phyloP scores from a whole-genome alignment of 495 filamentous ascomycete genomes.

The Articulospora tetracladia region DNA sequence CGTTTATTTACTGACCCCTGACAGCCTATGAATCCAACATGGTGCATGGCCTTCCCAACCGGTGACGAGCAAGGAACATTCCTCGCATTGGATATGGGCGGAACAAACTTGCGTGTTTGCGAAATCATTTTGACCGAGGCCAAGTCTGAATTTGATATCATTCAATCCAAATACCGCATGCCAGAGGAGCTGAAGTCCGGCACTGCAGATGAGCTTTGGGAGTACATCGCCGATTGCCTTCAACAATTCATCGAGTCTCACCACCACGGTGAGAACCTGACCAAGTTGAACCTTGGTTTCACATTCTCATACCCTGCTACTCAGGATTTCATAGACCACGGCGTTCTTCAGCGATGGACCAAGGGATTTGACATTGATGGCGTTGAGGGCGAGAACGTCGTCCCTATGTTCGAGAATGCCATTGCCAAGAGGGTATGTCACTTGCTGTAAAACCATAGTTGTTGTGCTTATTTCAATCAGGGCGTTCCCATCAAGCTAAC shows the following conservation, averaged over 20 bases:
- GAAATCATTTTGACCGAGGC: slow-evolving; percentile 88
- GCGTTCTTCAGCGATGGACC: slow-evolving; percentile 94
- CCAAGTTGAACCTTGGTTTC: slow-evolving; percentile 81
- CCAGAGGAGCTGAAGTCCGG: slow-evolving; percentile 94
- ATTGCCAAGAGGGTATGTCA: slow-evolving; percentile 67
- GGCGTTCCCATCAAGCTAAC: slow-evolving; percentile 90
- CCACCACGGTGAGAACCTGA: slow-evolving; percentile 63
- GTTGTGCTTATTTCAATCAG: slow-evolving; percentile 3
- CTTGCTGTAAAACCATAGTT: background rate
- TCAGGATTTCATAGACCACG: slow-evolving; percentile 95
- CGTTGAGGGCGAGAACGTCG: slow-evolving; percentile 92
- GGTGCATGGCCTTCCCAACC: slow-evolving; percentile 92
- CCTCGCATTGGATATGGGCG: slow-evolving; percentile 95
- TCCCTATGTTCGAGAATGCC: slow-evolving; percentile 85
- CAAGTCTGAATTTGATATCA: slow-evolving; percentile 96
- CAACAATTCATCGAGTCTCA: slow-evolving; percentile 94
- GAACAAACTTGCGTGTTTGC: slow-evolving; percentile 96
- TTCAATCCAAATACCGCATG: slow-evolving; percentile 97
- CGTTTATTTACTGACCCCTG: slow-evolving; percentile 16
- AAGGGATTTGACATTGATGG: slow-evolving; percentile 98
- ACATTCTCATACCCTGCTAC: slow-evolving; percentile 98
- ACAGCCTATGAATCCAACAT: slow-evolving; percentile 98
- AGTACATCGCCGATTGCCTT: slow-evolving; percentile 95
- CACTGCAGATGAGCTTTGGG: slow-evolving; percentile 89
- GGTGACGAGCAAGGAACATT: slow-evolving; percentile 88